phyloP scores from a whole-genome alignment of 2,329 filamentous ascomycete species.

The Epichloe coenophiala region DNA sequence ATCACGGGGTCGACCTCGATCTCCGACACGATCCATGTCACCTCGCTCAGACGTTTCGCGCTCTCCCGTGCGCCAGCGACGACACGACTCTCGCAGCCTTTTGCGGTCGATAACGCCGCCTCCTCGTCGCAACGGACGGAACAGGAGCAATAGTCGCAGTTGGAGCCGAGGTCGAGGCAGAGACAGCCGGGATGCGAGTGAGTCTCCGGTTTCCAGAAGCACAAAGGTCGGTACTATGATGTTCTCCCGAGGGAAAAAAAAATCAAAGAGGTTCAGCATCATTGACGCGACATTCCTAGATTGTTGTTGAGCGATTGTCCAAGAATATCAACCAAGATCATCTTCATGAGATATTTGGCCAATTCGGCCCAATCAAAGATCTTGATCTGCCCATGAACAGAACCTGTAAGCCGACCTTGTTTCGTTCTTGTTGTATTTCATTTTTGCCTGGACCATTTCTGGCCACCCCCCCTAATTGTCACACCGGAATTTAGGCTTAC shows the following conservation, averaged over 20 bases:
- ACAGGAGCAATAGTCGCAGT: slow-evolving; percentile 17
- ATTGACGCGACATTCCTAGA: slow-evolving; percentile 33
- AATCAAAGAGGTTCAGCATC: neutral
- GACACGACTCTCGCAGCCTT: slow-evolving; percentile 20
- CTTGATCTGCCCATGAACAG: slow-evolving; percentile 84
- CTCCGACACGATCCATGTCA: slow-evolving; percentile 22
- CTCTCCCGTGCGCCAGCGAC: slow-evolving; percentile 18
- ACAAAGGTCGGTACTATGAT: slow-evolving; percentile 34
- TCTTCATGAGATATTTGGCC: slow-evolving; percentile 80
- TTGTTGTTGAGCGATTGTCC: slow-evolving; percentile 90
- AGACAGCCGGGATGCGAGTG: slow-evolving; percentile 23
- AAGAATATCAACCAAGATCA: slow-evolving; percentile 89
- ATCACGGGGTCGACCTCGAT: slow-evolving; percentile 19
- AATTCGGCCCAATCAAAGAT: slow-evolving; percentile 74
- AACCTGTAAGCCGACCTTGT: slow-evolving; percentile 46
- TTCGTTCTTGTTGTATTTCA: neutral
- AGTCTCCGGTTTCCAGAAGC: slow-evolving; percentile 27
- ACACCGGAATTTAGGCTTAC: neutral
- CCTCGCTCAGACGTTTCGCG: slow-evolving; percentile 21
- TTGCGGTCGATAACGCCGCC: slow-evolving; percentile 19
- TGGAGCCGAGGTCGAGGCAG: slow-evolving; percentile 21
- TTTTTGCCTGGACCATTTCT: neutral
- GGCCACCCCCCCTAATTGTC: neutral
- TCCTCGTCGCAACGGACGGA: slow-evolving; percentile 20
- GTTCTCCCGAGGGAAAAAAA: neutral